phyloP scores from a whole-genome alignment of 169 alveolate species.

The Cryptosporidium viatorum region DNA sequence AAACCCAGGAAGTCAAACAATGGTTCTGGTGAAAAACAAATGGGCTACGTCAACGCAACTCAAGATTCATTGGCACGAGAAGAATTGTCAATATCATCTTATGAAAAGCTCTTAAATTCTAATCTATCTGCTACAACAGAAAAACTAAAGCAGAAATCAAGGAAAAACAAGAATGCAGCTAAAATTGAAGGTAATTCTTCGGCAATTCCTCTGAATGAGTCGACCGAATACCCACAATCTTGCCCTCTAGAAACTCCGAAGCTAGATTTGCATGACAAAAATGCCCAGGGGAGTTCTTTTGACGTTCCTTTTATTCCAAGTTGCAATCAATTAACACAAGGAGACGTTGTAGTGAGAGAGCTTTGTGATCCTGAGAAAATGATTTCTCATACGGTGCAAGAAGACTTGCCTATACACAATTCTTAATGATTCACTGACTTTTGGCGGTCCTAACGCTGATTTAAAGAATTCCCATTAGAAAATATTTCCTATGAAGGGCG shows the following conservation, averaged over 20 bases:
- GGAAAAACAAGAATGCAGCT: not conserved
- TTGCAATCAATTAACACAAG: not conserved
- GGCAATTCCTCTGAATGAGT: not conserved
- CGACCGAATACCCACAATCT: not conserved
- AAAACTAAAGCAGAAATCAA: not conserved
- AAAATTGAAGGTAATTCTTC: not conserved
- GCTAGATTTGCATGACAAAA: not conserved
- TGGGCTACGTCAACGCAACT: not conserved
- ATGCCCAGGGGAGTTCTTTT: not conserved
- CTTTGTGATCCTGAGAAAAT: not conserved
- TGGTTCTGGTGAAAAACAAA: not conserved
- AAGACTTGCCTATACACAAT: not conserved
- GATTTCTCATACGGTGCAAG: conserved; percentile 13
- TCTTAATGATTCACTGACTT: not conserved
- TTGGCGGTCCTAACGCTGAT: too few relatives aligned
- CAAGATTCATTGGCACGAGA: not conserved
- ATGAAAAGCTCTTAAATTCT: not conserved
- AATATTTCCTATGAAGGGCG: not conserved
- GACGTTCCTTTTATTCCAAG: not conserved
- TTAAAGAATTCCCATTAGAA: too few relatives aligned
- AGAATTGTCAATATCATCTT: not conserved
- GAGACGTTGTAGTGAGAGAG: not conserved
- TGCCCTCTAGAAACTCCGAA: conserved; percentile 6
- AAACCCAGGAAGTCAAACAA: not conserved
- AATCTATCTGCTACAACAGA: not conserved